Base-by-base conservation (phyloP, 1,139 yeast species). In the Geotrichum phurueaensis region DNA sequence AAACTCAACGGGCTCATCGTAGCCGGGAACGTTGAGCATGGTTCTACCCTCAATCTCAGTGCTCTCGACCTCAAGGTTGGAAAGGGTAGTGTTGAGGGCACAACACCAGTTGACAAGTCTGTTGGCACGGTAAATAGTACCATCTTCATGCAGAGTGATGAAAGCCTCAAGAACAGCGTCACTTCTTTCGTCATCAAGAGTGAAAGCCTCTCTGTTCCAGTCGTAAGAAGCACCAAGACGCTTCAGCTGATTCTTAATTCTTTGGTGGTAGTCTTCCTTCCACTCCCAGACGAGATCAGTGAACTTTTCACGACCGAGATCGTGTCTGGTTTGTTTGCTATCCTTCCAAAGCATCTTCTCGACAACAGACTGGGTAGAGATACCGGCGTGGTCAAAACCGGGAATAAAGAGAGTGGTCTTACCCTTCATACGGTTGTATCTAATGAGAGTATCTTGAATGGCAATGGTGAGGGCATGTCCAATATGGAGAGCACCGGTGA, bases 321-420 rank as follows among this genome's bases (percentile, higher is more conserved):
- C 98, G 73, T 94, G 97, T 79, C 98, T 87, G 60, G 99, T 90
- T 74, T 87, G 83, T 78, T 86, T 82, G 73, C 90, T 92, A 68
- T 84, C 84, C 61, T 89, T 88, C 96, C 96, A 91, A 54, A 94
- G 76, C 79, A 88, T 95, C 77, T 94, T 95, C 78, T 94, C 99
- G 66, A 94, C 99, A 67, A 95, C 99, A 27, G 97, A 89, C 76
- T 94, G 99, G 23, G 99, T 95, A 54, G 97, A 96, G 76, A 94
- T 92, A 81, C 99, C 99, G 33, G 99, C 99, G 73, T 94, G 99
- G 76, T 94, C 99, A 71, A 94, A 94, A 53, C 99, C 99, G 58
- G 99, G 99, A 65, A 94, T 76, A 76, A 88, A 95, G 65, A 94
- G 79, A 23, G 94, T 92, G 58, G 98, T 91, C 77, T 89, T 89